These are phyloP conservation scores for Epichloe hybrida DNA, from an alignment of 2,329 filamentous ascomycete genomes.

Conservation along the genomic window DNA sequence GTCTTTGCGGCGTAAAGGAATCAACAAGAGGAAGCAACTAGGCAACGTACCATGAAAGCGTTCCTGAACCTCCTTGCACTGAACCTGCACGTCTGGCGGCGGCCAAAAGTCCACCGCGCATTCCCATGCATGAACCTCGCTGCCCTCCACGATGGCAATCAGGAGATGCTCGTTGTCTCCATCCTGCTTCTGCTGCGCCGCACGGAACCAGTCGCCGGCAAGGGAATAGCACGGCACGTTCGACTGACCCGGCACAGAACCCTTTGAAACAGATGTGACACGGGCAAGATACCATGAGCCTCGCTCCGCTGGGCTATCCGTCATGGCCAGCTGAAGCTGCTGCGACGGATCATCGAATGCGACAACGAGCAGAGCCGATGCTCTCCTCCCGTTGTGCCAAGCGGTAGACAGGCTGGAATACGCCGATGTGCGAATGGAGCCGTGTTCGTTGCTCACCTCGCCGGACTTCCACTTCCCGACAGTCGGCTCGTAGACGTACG, in stretches of 20 bases:
- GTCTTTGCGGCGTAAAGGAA: not conserved
- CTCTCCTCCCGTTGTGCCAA: constrained; percentile 8
- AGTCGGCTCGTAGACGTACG: constrained; percentile 7
- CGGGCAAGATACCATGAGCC: constrained; percentile 7
- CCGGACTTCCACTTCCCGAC: constrained; percentile 8
- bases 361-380: constrained; percentile 6
- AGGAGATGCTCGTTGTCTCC: constrained; percentile 4
- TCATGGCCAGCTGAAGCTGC: constrained; percentile 9
- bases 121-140: constrained; percentile 9
- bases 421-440: constrained; percentile 1
- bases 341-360: constrained; percentile 8
- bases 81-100: constrained; percentile 4
- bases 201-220: constrained; percentile 9
- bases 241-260: constrained; percentile 5
- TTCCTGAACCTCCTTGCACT: constrained; percentile 7
- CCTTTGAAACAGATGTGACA: constrained; percentile 5
- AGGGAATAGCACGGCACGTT: constrained; percentile 9
- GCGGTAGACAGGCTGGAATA: constrained; percentile 10
- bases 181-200: not conserved
- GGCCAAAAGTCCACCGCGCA: constrained; percentile 9
- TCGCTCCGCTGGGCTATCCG: constrained; percentile 5
- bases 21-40: not conserved
- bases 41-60: constrained; percentile 7
- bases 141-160: constrained; percentile 8
- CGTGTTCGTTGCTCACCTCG: constrained; percentile 1